Evolutionary conservation across 225 moss, liverwort and hornwort species (phyloP).

Genomic region (Thuidium tamariscinum): DNA sequence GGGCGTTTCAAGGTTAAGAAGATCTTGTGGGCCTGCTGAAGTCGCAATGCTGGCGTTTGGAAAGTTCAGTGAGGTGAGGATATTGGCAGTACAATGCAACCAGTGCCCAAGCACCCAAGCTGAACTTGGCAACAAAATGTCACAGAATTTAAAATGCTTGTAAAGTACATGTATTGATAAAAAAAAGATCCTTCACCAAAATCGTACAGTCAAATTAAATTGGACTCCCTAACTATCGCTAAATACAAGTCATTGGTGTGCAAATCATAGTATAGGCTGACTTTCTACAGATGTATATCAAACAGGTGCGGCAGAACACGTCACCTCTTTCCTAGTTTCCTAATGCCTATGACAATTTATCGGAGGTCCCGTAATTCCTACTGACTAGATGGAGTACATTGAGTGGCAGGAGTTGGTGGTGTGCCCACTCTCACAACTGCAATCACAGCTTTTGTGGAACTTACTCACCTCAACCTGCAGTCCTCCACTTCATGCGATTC

Average conservation of each 20-base stretch:
- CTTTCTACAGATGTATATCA: slow-evolving; percentile 14
- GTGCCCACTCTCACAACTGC: slow-evolving; percentile 12
- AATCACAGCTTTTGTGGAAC: slow-evolving; percentile 12
- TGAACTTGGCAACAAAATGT: not conserved
- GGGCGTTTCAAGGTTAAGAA: no score
- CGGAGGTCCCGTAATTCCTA: not conserved
- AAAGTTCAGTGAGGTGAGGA: not conserved
- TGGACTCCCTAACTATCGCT: slow-evolving; percentile 6
- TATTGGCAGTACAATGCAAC: not conserved
- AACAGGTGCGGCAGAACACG: not conserved
- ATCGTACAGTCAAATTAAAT: slow-evolving; percentile 7
- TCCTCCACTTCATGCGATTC: not conserved
- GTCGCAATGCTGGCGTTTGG: not conserved
- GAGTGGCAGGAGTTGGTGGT: not conserved
- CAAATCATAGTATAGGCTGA: not conserved
- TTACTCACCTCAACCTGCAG: slow-evolving; percentile 4
- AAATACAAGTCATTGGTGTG: not conserved
- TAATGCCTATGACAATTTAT: not conserved
- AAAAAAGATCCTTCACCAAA: slow-evolving; percentile 12
- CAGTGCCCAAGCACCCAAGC: not conserved
- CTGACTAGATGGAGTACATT: not conserved
- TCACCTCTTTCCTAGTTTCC: not conserved
- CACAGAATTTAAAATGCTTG: not conserved
- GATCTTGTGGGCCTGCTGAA: not conserved
- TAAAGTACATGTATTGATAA: slow-evolving; percentile 1